Conservation (phyloP, 2,329 filamentous ascomycete species). For the Colletotrichum higginsianum region DNA sequence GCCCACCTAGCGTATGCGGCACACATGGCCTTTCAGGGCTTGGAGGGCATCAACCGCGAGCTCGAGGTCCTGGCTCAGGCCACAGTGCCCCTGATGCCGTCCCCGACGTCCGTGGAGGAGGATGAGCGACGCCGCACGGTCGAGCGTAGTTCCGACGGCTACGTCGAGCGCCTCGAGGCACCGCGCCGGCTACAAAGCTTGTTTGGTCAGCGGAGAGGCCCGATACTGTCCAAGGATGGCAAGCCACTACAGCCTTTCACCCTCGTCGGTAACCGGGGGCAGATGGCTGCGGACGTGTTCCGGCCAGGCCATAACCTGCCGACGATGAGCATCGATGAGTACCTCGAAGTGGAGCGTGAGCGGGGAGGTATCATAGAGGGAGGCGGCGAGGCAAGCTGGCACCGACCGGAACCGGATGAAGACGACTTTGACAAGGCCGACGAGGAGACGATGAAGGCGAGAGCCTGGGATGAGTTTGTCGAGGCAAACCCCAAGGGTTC, state of each 20-base stretch:
- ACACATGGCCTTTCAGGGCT: conserved; percentile 85
- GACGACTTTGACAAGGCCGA: conserved; percentile 92
- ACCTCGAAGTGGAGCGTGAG: conserved; percentile 89
- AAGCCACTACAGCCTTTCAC: conserved; percentile 94
- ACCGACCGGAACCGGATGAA: conserved; percentile 83
- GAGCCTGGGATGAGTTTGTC: conserved; percentile 94
- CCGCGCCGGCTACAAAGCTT: conserved; percentile 65
- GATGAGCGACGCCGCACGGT: conserved; percentile 58
- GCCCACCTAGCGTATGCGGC: conserved; percentile 80
- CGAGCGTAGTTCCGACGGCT: conserved; percentile 62
- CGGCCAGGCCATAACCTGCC: conserved; percentile 92
- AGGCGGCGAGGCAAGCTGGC: conserved; percentile 81
- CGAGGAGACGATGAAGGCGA: conserved; percentile 90
- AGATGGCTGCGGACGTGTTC: conserved; percentile 86
- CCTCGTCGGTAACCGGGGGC: conserved; percentile 81
- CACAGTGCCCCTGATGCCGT: conserved; percentile 66
- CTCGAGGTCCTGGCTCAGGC: conserved; percentile 84
- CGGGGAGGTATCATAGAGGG: conserved; percentile 93
- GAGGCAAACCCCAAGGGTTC: conserved; percentile 90
- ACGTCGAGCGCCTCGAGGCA: conserved; percentile 82
- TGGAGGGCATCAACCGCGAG: conserved; percentile 92
- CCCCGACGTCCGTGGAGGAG: conserved; percentile 62
- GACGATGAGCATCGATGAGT: conserved; percentile 98
- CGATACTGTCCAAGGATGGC: conserved; percentile 82
- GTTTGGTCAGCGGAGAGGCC: conserved; percentile 67